Conservation (phyloP, 139 green algal genomes). For the Coccomyxa sp. region DNA sequence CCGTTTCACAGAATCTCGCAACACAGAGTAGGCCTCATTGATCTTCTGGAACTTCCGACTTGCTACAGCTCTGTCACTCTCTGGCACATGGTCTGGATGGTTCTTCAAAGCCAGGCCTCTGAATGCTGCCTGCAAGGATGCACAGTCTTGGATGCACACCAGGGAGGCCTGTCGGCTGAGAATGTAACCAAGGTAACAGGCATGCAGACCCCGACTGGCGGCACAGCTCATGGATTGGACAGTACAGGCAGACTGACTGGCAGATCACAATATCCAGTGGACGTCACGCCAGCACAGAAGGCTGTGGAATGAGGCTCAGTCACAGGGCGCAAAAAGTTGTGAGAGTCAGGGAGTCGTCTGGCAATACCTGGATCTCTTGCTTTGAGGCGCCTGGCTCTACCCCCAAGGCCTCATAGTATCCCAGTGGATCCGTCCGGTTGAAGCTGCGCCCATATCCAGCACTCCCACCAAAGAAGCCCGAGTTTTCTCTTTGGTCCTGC, state of each 20-base stretch:
- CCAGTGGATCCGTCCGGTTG: neutral
- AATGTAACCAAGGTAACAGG: no score
- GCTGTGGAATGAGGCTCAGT: no score
- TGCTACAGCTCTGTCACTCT: constrained; percentile 5
- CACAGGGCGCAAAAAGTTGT: no score
- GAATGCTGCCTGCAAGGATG: neutral
- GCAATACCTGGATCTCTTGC: constrained; percentile 7
- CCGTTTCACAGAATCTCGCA: neutral
- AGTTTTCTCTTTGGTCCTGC: neutral
- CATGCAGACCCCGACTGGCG: no score
- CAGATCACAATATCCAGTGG: no score
- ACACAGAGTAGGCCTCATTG: constrained; percentile 2
- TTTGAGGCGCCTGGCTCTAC: neutral
- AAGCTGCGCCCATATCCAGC: neutral
- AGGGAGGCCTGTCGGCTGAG: neutral
- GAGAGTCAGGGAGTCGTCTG: no score
- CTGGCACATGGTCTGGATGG: constrained; percentile 8
- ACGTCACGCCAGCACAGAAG: no score
- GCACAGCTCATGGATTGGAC: no score
- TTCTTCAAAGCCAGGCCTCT: neutral
- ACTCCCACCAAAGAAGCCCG: neutral
- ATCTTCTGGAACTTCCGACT: neutral
- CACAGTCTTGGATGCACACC: neutral
- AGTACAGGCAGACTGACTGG: no score
- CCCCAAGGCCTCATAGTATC: constrained; percentile 2